These are phyloP conservation scores for Blastocystis sp. DNA, from an alignment of 352 stramenopile genomes.

Conservation along the genomic window DNA sequence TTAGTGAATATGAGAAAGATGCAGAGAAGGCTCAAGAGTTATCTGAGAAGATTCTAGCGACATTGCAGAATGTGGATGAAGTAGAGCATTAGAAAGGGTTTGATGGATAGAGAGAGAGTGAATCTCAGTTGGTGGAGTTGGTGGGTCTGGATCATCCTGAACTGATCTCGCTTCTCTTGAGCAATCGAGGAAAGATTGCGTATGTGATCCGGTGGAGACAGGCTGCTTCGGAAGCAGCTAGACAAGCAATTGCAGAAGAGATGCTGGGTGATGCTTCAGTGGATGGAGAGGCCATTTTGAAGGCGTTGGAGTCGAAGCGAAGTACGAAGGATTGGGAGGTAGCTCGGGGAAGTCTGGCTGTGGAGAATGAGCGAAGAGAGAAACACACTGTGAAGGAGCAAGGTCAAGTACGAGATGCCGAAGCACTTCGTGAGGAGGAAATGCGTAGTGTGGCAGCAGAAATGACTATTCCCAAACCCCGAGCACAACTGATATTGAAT, in stretches of 20 bases:
- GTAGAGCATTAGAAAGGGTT: conserved; percentile 44
- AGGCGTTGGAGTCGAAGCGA: conserved; percentile 73
- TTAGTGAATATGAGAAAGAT: conserved; percentile 89
- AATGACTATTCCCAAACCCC: conserved; percentile 65
- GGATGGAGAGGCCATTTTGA: conserved; percentile 76
- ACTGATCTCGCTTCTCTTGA: conserved; percentile 91
- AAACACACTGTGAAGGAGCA: not conserved
- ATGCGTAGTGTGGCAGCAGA: not conserved
- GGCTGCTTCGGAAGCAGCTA: conserved; percentile 82
- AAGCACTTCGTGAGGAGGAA: not conserved
- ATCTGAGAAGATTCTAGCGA: conserved; percentile 79
- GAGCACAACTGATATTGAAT: conserved; percentile 85
- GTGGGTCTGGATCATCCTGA: conserved; percentile 97
- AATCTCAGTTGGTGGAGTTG: conserved; percentile 91
- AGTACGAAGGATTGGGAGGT: not conserved
- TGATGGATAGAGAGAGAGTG: conserved; percentile 73
- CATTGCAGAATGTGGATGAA: conserved; percentile 41
- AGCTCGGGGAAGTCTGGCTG: not conserved
- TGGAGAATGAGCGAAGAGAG: conserved; percentile 19
- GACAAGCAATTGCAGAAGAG: conserved; percentile 79
- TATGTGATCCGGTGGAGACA: conserved; percentile 93
- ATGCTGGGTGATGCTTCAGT: conserved; percentile 68
- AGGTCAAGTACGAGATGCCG: not conserved
- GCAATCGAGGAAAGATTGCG: conserved; percentile 87
- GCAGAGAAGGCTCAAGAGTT: conserved; percentile 82